Base-by-base conservation (phyloP, 805 yeast genomes). In the Metschnikowia aberdeeniae region DNA sequence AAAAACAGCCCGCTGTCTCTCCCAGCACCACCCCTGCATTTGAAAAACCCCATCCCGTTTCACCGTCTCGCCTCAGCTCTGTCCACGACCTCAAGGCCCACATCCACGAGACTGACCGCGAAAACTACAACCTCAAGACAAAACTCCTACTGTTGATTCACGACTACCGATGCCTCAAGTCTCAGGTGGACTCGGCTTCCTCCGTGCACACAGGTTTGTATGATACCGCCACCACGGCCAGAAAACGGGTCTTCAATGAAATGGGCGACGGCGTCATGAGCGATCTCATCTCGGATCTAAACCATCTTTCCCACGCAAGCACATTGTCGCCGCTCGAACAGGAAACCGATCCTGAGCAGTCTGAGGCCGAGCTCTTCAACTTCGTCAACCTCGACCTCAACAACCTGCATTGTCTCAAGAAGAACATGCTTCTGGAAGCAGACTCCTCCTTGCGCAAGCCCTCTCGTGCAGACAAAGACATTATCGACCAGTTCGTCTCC, bases 141-240 rank as follows among this genome's bases (percentile, higher is more conserved):
- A 61, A 62, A 41, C 54, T 71, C 29, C 58, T 71, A 34, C 55
- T 61, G 34, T 58, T 71, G 41, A 69, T 71, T 26, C 67, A 68
- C 44, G 75, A 70, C 47, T 71, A 71, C 52, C 68, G 68, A 47
- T 55, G 63, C 34, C 56, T 71, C 48, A 62, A 62, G 45, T 57
- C 56, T 37, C 55, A 58, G 51, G 70, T 69, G 44, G 54, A 59
- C 35, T 53, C 45, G 12, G 30, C 44, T 6, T 29, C 46, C 6
- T 20, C 42, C 11, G 24, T 47, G 10, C 43, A 45, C 17, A 43
- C 48, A 11, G 38, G 24, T 13, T 44, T 52, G 19, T 52, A 47
- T 40, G 54, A 52, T 37, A 42, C 57, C 39, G 49, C 42, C 58
- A 58, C 55, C 43, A 56, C 53, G 40, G 52, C 52, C 8, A 42